These are phyloP conservation scores for Elaeis guineensis DNA, from an alignment of 176 grass and related monocot genomes.

Conservation along the genomic window DNA sequence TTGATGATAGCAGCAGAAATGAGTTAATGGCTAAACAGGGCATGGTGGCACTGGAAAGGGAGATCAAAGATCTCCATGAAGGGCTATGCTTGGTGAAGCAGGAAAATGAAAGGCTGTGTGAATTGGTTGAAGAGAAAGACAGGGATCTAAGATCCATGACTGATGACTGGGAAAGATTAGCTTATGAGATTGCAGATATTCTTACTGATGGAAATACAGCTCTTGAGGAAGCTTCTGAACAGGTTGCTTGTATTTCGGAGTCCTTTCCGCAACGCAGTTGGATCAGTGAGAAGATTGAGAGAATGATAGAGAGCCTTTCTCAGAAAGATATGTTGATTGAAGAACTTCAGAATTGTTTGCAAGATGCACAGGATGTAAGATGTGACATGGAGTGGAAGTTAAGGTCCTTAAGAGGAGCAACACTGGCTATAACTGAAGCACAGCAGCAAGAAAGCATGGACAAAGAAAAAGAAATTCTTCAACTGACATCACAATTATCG, in stretches of 20 bases:
- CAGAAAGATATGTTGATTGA: constrained; percentile 71
- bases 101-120: constrained; percentile 36
- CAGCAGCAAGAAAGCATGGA: constrained; percentile 68
- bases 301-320: constrained; percentile 56
- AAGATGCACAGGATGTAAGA: constrained; percentile 67
- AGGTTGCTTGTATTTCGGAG: constrained; percentile 40
- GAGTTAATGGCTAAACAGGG: constrained; percentile 41
- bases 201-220: constrained; percentile 62
- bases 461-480: constrained; percentile 52
- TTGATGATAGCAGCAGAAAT: constrained; percentile 41
- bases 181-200: constrained; percentile 61
- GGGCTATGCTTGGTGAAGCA: constrained; percentile 35
- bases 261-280: constrained; percentile 54
- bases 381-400: constrained; percentile 78
- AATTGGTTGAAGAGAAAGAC: constrained; percentile 45
- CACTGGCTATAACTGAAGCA: constrained; percentile 66
- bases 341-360: constrained; percentile 70
- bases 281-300: constrained; percentile 54
- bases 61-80: constrained; percentile 39
- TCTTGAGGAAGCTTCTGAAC: constrained; percentile 59
- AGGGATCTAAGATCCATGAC: constrained; percentile 38
- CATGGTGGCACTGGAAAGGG: constrained; percentile 31
- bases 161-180: constrained; percentile 60
- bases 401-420: constrained; percentile 78
- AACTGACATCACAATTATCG: constrained; percentile 41